Conservation (phyloP, 1,139 yeast genomes). For the Suhomyces guaymorum region DNA sequence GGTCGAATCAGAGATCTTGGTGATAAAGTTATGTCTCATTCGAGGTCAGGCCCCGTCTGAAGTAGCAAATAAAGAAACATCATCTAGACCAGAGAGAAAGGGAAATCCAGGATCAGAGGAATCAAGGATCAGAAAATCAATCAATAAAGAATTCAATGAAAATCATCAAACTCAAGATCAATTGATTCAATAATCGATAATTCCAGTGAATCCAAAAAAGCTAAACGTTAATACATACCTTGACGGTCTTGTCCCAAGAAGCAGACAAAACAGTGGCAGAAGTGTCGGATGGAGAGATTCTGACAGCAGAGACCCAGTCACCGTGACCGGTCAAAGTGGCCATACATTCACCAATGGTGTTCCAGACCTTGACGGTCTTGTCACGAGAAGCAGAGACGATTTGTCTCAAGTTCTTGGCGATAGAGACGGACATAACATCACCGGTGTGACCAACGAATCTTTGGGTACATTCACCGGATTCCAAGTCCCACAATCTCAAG, state of each 20-base stretch:
- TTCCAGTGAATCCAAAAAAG: too few relatives aligned
- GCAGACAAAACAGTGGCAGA: slow-evolving; percentile 89
- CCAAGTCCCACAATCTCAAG: slow-evolving; percentile 97
- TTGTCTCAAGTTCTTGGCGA: slow-evolving; percentile 96
- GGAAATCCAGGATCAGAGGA: too few relatives aligned
- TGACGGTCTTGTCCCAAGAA: slow-evolving; percentile 98
- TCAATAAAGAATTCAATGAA: too few relatives aligned
- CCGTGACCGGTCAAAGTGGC: slow-evolving; percentile 92
- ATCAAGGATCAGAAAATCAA: slow-evolving; percentile 17
- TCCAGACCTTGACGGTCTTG: slow-evolving; percentile 99
- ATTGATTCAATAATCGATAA: too few relatives aligned
- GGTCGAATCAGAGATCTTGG: slow-evolving; percentile 93
- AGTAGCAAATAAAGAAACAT: slow-evolving; percentile 97
- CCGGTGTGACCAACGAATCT: slow-evolving; percentile 98
- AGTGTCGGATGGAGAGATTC: slow-evolving; percentile 84
- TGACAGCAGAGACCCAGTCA: slow-evolving; percentile 99
- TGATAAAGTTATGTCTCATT: slow-evolving; percentile 94
- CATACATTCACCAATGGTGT: slow-evolving; percentile 98
- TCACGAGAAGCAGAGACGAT: slow-evolving; percentile 99
- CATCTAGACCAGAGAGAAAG: slow-evolving; percentile 53
- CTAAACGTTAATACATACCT: too few relatives aligned
- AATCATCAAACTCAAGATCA: too few relatives aligned
- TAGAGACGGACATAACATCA: slow-evolving; percentile 96
- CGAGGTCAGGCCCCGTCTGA: slow-evolving; percentile 80
- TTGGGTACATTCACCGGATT: slow-evolving; percentile 90